Evolutionary conservation across 148 eudicot species (phyloP).

Genomic region (Rhododendron molle): DNA sequence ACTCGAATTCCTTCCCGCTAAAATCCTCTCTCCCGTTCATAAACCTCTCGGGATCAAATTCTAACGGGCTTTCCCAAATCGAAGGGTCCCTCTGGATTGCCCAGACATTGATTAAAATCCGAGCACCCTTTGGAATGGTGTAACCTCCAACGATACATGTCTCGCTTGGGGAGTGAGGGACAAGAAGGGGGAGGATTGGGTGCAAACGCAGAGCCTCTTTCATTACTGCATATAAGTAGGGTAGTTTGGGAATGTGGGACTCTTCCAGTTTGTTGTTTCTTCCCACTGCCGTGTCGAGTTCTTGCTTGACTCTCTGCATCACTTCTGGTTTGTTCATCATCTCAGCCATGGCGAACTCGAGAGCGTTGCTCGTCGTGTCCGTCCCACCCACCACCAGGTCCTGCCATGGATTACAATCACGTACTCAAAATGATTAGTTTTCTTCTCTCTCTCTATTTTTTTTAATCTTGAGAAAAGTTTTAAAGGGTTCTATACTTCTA

Average conservation of each 20-base stretch:
- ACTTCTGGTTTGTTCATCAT: conserved; percentile 46
- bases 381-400: conserved; percentile 69
- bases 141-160: conserved; percentile 44
- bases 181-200: conserved; percentile 38
- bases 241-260: conserved; percentile 44
- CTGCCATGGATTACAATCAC: conserved; percentile 18
- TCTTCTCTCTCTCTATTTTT: no score
- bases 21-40: conserved; percentile 40
- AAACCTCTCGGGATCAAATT: conserved; percentile 63
- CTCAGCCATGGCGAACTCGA: conserved; percentile 60
- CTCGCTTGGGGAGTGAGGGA: conserved; percentile 46
- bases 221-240: conserved; percentile 45
- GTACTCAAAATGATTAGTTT: not conserved
- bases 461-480: not conserved
- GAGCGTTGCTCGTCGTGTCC: conserved; percentile 49
- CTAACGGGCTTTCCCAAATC: conserved; percentile 48
- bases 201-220: conserved; percentile 51
- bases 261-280: conserved; percentile 47
- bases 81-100: conserved; percentile 58
- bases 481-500: not conserved
- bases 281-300: conserved; percentile 49
- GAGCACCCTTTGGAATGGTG: conserved; percentile 41
- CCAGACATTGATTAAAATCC: conserved; percentile 48
- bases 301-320: conserved; percentile 42
- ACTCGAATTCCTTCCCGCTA: conserved; percentile 41